Evolutionary conservation across 2,329 filamentous ascomycete species (phyloP), one percentile per base, ranked within the genome.

Genomic region (Aspergillus quadricinctus): DNA sequence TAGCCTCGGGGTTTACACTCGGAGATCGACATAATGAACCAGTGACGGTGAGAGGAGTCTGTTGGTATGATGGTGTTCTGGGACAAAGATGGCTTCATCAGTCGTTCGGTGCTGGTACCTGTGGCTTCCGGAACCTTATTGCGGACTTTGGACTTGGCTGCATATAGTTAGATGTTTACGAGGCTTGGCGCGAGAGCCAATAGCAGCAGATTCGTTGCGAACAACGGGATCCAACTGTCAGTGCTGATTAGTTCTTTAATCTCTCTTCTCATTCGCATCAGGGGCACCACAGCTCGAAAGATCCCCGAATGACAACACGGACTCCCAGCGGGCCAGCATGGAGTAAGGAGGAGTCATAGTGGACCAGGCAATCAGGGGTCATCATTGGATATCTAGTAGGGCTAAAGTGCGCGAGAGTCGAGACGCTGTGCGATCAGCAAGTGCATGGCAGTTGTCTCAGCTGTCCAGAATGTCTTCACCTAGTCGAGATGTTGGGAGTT

Each of bases 371-470:
- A 41, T 53, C 23, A 43, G 21, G 27, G 27, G 29, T 53, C 28
- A 37, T 52, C n/a, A 48, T 45, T 48, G 51, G 40, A n/a, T 45
- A 6, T 48, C 37, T 48, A 51, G 43, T 55, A 58, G 53, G 56
- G 56, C 52, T 58, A 37, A 58, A 29, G 23, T 53, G 53, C 14
- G 19, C 37, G 45, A 23, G n/a, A n/a, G n/a, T n/a, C n/a, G n/a
- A n/a, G 29, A 29, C 27, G 41, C 19, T n/a, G 10, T 45, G 10
- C 43, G 11, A 46, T 46, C 40, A 29, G 35, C 31, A 40, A 35
- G 41, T 29, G 35, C 41, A 56, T 25, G 35, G 53, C 25, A 46
- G 21, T 27, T 51, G 28, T 43, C 25, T 48, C 14, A 41, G 29
- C 29, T n/a, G 29, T 27, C 19, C 11, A 6, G 23, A 17, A 25